These are phyloP conservation scores for Stachybotrys elegans DNA, from an alignment of 2,329 filamentous ascomycete species.

Conservation along the genomic window DNA sequence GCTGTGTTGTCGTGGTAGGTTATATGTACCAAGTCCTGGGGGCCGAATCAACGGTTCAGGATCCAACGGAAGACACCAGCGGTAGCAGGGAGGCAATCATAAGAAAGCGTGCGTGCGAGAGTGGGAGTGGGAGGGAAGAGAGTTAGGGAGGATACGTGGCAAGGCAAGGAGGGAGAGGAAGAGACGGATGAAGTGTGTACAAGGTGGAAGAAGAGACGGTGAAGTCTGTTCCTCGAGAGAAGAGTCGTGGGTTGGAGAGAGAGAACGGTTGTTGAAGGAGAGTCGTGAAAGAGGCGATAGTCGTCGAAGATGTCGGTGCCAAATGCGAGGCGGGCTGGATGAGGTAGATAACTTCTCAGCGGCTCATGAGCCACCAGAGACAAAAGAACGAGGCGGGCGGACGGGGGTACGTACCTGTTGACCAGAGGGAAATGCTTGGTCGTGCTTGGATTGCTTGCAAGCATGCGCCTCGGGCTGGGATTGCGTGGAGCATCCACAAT, in stretches of 20 bases:
- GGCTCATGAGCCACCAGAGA: too few relatives aligned
- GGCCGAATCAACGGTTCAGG: conserved; percentile 49
- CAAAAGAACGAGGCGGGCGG: conserved; percentile 20
- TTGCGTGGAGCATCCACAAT: conserved; percentile 32
- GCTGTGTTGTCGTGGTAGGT: conserved; percentile 9
- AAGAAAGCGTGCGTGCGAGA: too few relatives aligned
- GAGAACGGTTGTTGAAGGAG: conserved; percentile 29
- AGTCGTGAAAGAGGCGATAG: conserved; percentile 28
- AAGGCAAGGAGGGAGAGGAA: background rate
- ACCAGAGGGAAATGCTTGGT: too few relatives aligned
- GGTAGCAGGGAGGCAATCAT: too few relatives aligned
- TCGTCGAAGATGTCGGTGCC: conserved; percentile 9
- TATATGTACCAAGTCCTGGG: conserved; percentile 25
- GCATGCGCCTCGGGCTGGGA: conserved; percentile 23
- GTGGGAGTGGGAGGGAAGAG: conserved; percentile 5
- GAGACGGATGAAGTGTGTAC: background rate
- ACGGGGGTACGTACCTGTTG: conserved; percentile 15
- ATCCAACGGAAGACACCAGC: conserved; percentile 11
- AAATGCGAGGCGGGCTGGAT: conserved; percentile 15
- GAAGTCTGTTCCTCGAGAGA: background rate
- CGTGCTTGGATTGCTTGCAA: too few relatives aligned
- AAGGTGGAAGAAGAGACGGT: too few relatives aligned
- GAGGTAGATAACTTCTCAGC: conserved; percentile 18
- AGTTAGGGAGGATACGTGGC: background rate
- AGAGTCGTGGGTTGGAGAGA: conserved; percentile 3